phyloP scores from a whole-genome alignment of 495 filamentous ascomycete species.

The Neurospora hispaniola region DNA sequence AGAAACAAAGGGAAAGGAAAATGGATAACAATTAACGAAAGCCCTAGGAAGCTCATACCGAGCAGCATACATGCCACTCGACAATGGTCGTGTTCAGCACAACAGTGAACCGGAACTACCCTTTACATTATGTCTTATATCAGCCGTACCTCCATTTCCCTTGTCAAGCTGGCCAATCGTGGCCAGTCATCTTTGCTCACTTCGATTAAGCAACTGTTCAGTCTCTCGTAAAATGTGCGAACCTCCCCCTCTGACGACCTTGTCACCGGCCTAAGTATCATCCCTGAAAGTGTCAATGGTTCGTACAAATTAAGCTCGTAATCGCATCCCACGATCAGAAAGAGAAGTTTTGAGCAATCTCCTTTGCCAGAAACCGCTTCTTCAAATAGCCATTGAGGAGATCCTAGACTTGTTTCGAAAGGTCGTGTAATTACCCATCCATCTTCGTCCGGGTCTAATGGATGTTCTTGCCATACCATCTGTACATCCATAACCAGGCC shows the following conservation, averaged over 20 bases:
- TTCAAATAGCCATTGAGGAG: not conserved
- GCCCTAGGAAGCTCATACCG: not conserved
- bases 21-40: not conserved
- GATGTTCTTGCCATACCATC: not conserved
- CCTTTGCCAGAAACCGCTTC: not conserved
- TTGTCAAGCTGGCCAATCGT: not conserved
- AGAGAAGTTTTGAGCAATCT: not conserved
- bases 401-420: not conserved
- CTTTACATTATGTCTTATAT: not conserved
- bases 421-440: not conserved
- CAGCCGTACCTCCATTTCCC: not conserved
- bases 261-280: not conserved
- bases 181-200: not conserved
- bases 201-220: not conserved
- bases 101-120: not conserved
- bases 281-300: no score
- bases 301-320: no score
- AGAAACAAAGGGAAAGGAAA: accelerated
- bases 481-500: not conserved
- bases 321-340: not conserved
- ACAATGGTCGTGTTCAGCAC: not conserved
- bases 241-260: not conserved
- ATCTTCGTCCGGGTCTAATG: no score
- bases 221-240: not conserved
- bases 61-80: not conserved